A percentile compares a stretch with the other conserved stretches of the same genome.
Conservation (phyloP, 2,329 filamentous ascomycete genomes). For the Bretziella fagacearum region DNA sequence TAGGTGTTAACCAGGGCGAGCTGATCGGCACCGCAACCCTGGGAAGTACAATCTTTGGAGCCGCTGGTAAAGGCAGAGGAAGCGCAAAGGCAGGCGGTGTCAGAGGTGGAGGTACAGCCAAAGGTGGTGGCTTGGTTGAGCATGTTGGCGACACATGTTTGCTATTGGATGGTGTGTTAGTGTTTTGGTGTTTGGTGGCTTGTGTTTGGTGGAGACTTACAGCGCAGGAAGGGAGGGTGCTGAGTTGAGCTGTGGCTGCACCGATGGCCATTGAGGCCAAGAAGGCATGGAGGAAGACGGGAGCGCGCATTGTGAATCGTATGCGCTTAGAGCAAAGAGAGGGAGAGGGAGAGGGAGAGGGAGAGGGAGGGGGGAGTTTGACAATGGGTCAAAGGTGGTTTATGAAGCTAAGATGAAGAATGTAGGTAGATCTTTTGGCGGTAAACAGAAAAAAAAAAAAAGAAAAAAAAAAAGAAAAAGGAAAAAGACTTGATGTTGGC, state of each 20-base stretch:
- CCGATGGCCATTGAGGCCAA: conserved; percentile 6
- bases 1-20: conserved; percentile 20
- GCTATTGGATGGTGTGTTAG: conserved; percentile 2
- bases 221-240: conserved; percentile 10
- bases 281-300: conserved; percentile 4
- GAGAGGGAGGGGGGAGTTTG: no score
- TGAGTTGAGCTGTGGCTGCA: conserved; percentile 9
- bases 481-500: neutral
- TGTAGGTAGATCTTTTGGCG: neutral
- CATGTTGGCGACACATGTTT: conserved; percentile 14
- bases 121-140: conserved; percentile 10
- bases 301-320: conserved; percentile 6
- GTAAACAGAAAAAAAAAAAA: neutral
- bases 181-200: neutral
- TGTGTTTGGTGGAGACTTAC: conserved; percentile 6
- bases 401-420: neutral
- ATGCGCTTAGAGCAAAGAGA: no score
- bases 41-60: conserved; percentile 26
- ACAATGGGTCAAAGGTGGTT: no score
- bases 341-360: no score
- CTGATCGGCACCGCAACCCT: conserved; percentile 17
- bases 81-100: conserved; percentile 26
- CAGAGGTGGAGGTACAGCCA: conserved; percentile 16
- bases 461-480: neutral
- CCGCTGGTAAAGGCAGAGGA: conserved; percentile 22